Base-by-base conservation (phyloP, 2,329 filamentous ascomycete genomes). In the Penicillium sp. region DNA sequence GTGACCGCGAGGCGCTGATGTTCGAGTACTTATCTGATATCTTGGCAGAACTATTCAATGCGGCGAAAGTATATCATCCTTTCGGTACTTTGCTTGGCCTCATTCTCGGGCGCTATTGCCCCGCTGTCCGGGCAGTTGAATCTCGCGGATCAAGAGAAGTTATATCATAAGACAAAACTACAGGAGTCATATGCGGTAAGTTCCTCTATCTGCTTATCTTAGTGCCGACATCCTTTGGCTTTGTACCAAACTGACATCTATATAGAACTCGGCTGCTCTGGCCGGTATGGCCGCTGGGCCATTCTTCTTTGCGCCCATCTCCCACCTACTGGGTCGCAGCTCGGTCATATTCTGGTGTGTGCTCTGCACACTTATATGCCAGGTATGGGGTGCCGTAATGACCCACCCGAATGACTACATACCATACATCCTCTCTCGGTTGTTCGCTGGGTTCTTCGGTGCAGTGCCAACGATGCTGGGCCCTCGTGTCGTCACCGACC, bases 401-500 rank as follows among this genome's bases (percentile, higher is more conserved):
- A 79, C 71, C 2, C 62, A 70, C 6, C 50, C 69, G 0, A 60
- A 72, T 49, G 68, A 79, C 37, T 80, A 79, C 49, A 74, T 75
- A 28, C 58, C 73, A 1, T 80, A 75, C 53, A 69, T 78, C 26
- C 72, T 78, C 1, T 79, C 78, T 4, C 74, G 77, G 22, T 72
- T 77, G n/a, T 73, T 80, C 59, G 68, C 74, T 0, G 77, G 78
- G n/a, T 73, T 80, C 63, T 79, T 78, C 55, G 79, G 80, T 24
- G 73, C 74, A 13, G 68, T 79, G 13, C 72, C 77, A 40, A 72
- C 75, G 56, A 69, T 79, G 33, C 71, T 82, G 47, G 79, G 79
- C 19, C 73, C 77, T 22, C 68, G 77, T 40, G 75, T 78, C 37
- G 74, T 82, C 24, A 75, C 78, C n/a, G 79, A 81, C 55, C 44